Evolutionary conservation across 306 rosid species (phyloP).

Genomic region (Alnus glutinosa): DNA sequence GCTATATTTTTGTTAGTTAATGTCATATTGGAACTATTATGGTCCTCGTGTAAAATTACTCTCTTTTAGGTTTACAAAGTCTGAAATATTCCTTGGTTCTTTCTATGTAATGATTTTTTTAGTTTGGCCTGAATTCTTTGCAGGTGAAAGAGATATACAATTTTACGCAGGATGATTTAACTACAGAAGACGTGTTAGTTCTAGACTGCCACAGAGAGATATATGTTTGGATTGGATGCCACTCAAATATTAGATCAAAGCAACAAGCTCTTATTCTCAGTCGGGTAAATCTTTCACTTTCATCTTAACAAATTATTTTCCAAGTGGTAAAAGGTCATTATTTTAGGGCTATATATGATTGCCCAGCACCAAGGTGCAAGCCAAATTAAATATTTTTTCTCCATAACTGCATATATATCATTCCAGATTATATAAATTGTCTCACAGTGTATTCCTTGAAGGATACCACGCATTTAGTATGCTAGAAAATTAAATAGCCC

Average conservation of each 20-base stretch:
- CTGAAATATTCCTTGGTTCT: neutral
- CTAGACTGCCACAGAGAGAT: slow-evolving; percentile 88
- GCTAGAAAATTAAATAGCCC: neutral
- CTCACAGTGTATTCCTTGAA: neutral
- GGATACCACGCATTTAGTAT: neutral
- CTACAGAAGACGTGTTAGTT: slow-evolving; percentile 81
- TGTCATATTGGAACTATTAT: neutral
- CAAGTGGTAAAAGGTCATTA: neutral
- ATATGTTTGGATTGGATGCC: slow-evolving; percentile 88
- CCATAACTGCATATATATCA: neutral
- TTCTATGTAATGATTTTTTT: slow-evolving; percentile 19
- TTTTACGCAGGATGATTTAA: slow-evolving; percentile 86
- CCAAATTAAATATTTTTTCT: neutral
- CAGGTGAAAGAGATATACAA: slow-evolving; percentile 95
- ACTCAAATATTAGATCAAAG: slow-evolving; percentile 68
- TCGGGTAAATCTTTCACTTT: slow-evolving; percentile 47
- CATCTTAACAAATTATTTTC: neutral
- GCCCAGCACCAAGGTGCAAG: neutral
- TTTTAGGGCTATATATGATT: neutral
- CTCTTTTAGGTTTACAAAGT: neutral
- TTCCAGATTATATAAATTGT: neutral
- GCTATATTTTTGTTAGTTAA: neutral
- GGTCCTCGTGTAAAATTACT: neutral
- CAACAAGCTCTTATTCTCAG: slow-evolving; percentile 82
- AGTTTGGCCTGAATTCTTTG: slow-evolving; percentile 31